Percentiles rank a stretch among this genome's conserved stretches.
Evolutionary conservation across 805 yeast genomes (phyloP).

Genomic region (Metschnikowia baotianmanensis): DNA sequence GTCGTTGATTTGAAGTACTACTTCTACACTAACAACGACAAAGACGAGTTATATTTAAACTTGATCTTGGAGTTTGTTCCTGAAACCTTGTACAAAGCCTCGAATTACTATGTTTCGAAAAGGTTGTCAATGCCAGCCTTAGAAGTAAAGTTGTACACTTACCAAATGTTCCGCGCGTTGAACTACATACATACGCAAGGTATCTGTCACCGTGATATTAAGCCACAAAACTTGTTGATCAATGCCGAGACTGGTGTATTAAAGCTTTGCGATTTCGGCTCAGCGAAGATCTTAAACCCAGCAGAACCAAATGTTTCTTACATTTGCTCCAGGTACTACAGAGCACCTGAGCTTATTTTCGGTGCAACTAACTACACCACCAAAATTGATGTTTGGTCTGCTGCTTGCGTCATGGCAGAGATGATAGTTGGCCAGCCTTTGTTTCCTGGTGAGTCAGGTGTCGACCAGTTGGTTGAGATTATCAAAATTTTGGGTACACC

Average conservation of each 20-base stretch:
- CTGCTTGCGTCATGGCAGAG: conserved; percentile 98
- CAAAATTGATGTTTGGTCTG: conserved; percentile 95
- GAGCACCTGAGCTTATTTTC: conserved; percentile 97
- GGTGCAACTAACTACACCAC: conserved; percentile 97
- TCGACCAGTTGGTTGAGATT: conserved; percentile 95
- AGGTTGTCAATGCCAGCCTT: conserved; percentile 80
- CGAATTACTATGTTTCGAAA: conserved; percentile 75
- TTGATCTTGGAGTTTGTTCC: conserved; percentile 90
- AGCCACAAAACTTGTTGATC: conserved; percentile 84
- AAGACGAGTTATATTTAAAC: conserved; percentile 79
- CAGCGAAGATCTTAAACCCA: conserved; percentile 88
- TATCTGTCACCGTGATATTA: conserved; percentile 91
- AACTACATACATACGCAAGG: conserved; percentile 76
- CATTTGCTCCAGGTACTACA: conserved; percentile 92
- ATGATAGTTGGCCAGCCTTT: conserved; percentile 91
- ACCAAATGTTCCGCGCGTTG: conserved; percentile 71
- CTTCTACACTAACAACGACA: conserved; percentile 74
- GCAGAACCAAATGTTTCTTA: conserved; percentile 93
- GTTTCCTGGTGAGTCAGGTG: conserved; percentile 97
- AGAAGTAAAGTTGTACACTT: conserved; percentile 83
- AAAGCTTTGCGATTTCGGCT: conserved; percentile 94
- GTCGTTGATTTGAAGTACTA: conserved; percentile 85
- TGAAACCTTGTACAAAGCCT: conserved; percentile 90
- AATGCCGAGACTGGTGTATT: conserved; percentile 83
- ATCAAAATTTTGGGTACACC: conserved; percentile 97